These are phyloP conservation scores for Hericium rajendrae DNA, from an alignment of 768 basidiomycete genomes.

Conservation along the genomic window DNA sequence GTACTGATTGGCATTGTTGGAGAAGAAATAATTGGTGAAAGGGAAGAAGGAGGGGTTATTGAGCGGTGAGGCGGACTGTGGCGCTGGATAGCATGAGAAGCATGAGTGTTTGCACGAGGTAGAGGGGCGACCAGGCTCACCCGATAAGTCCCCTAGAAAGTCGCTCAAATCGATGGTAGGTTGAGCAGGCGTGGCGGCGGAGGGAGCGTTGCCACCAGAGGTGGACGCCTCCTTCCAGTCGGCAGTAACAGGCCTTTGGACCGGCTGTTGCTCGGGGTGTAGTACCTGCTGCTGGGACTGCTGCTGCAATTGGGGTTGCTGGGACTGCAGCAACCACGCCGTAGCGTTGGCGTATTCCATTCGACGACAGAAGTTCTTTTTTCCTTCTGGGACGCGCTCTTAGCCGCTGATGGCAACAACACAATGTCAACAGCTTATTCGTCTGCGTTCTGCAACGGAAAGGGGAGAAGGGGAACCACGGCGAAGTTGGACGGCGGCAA, in stretches of 20 bases:
- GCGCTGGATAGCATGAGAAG: slow-evolving; percentile 14
- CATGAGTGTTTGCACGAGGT: not conserved
- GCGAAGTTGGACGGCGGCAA: slow-evolving; percentile 5
- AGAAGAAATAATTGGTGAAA: slow-evolving; percentile 28
- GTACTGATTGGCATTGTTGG: slow-evolving; percentile 36
- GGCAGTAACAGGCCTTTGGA: slow-evolving; percentile 20
- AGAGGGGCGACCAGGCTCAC: slow-evolving; percentile 8
- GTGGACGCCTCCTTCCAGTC: slow-evolving; percentile 30
- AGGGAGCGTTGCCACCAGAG: slow-evolving; percentile 12
- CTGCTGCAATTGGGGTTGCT: slow-evolving; percentile 8
- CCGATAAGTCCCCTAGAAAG: slow-evolving; percentile 14
- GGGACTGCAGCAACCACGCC: slow-evolving; percentile 31
- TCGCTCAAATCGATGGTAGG: slow-evolving; percentile 11
- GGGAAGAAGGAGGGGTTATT: slow-evolving; percentile 28
- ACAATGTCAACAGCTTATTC: slow-evolving; percentile 11
- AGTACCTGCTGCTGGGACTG: slow-evolving; percentile 3
- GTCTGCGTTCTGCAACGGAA: slow-evolving; percentile 10
- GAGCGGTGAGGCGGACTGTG: slow-evolving; percentile 32
- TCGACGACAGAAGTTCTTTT: slow-evolving; percentile 28
- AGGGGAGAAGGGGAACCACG: slow-evolving; percentile 12
- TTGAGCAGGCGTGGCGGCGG: slow-evolving; percentile 17
- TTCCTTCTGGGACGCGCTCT: slow-evolving; percentile 21
- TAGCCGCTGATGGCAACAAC: slow-evolving; percentile 10
- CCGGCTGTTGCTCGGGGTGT: slow-evolving; percentile 5
- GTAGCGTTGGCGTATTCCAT: slow-evolving; percentile 37